phyloP scores from a whole-genome alignment of 2,329 filamentous ascomycete species.

The Colletotrichum simmondsii region DNA sequence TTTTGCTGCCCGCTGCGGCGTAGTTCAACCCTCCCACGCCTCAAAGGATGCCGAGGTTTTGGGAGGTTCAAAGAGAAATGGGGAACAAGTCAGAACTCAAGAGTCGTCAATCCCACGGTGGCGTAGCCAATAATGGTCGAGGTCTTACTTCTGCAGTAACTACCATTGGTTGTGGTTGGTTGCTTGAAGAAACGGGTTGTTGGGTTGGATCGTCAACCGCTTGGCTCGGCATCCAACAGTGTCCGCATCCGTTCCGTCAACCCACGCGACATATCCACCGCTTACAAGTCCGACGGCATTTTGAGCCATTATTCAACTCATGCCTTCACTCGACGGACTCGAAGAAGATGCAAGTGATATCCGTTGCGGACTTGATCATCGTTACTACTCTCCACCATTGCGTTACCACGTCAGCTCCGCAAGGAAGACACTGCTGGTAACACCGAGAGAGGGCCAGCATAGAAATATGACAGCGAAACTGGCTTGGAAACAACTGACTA shows the following conservation, averaged over 20 bases:
- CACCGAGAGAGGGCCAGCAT: background rate
- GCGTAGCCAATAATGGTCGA: background rate
- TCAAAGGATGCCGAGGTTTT: background rate
- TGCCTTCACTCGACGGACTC: background rate
- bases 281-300: background rate
- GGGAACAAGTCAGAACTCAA: background rate
- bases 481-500: background rate
- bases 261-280: background rate
- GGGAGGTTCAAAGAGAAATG: background rate
- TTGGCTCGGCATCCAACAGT: background rate
- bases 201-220: background rate
- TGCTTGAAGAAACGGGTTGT: conserved; percentile 12
- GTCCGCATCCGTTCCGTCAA: background rate
- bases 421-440: background rate
- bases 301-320: background rate
- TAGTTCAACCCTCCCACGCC: background rate
- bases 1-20: background rate
- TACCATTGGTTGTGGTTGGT: background rate
- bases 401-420: background rate
- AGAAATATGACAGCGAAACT: background rate
- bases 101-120: background rate
- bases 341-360: background rate
- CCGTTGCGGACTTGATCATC: background rate
- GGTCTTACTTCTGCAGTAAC: background rate
- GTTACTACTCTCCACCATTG: background rate